These are phyloP conservation scores for Kurtzmaniella natalensis DNA, from an alignment of 1,139 yeast species.

Conservation along the genomic window DNA sequence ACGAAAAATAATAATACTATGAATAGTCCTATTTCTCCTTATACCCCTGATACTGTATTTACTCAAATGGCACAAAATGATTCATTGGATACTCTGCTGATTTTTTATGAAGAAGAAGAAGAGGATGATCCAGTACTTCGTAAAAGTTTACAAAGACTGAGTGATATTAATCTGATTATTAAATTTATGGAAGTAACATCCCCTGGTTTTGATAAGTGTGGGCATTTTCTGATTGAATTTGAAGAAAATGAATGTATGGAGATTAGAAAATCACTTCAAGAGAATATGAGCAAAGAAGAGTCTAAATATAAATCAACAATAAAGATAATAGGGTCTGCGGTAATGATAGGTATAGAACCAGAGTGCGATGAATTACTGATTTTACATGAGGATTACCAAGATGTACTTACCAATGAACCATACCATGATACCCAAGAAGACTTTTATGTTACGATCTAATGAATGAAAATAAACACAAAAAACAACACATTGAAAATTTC, in stretches of 20 bases:
- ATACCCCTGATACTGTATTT: background rate
- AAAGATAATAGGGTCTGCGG: conserved; percentile 1
- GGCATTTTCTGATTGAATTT: background rate
- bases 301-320: background rate
- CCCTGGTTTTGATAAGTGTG: conserved; percentile 1
- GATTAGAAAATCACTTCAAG: conserved; percentile 2
- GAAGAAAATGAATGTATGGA: background rate
- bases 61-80: background rate
- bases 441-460: conserved; percentile 2
- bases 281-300: conserved; percentile 1
- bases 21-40: background rate
- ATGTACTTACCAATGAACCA: background rate
- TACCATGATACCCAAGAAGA: background rate
- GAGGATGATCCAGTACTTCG: background rate
- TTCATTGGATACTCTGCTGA: conserved; percentile 1
- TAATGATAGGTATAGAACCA: background rate
- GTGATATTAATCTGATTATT: conserved; percentile 1
- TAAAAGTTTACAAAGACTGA: conserved; percentile 1
- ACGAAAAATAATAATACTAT: background rate
- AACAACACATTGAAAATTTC: too few relatives aligned
- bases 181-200: conserved; percentile 1
- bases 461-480: too few relatives aligned
- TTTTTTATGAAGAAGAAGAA: background rate
- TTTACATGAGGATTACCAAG: background rate
- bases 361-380: background rate